Evolutionary conservation across 2,329 filamentous ascomycete species (phyloP).

Genomic region (Colletotrichum phormii): DNA sequence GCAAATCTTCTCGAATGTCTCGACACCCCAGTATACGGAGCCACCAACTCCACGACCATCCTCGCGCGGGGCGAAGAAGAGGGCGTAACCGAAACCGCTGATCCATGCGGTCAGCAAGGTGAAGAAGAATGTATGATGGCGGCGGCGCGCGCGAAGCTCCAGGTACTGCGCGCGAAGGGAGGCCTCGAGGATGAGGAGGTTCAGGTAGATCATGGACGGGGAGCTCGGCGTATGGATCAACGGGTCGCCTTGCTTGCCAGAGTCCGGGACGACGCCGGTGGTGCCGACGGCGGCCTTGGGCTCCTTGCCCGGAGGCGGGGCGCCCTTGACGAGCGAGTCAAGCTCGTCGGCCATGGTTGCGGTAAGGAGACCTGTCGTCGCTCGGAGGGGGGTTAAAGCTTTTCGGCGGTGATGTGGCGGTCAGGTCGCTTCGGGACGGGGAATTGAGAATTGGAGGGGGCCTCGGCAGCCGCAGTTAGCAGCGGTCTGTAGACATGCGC

Average conservation of each 20-base stretch:
- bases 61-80: slow-evolving; percentile 96
- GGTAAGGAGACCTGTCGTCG: neutral
- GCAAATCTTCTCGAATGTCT: slow-evolving; percentile 89
- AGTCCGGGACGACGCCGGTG: slow-evolving; percentile 56
- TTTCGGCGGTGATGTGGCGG: slow-evolving; percentile 11
- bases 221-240: slow-evolving; percentile 87
- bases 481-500: slow-evolving; percentile 29
- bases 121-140: slow-evolving; percentile 94
- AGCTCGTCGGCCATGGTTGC: slow-evolving; percentile 72
- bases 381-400: slow-evolving; percentile 7
- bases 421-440: slow-evolving; percentile 18
- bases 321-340: slow-evolving; percentile 93
- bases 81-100: slow-evolving; percentile 84
- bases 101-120: slow-evolving; percentile 85
- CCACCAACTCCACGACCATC: slow-evolving; percentile 92
- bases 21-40: slow-evolving; percentile 95
- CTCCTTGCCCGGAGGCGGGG: slow-evolving; percentile 73
- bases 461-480: slow-evolving; percentile 32
- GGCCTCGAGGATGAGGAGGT: slow-evolving; percentile 95
- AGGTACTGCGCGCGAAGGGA: slow-evolving; percentile 94
- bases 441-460: slow-evolving; percentile 19
- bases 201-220: slow-evolving; percentile 96
- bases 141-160: slow-evolving; percentile 84
- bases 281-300: slow-evolving; percentile 46
- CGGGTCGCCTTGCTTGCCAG: slow-evolving; percentile 71